These are phyloP conservation scores for Rhazya stricta DNA, from an alignment of 257 asterid genomes.

Conservation along the genomic window DNA sequence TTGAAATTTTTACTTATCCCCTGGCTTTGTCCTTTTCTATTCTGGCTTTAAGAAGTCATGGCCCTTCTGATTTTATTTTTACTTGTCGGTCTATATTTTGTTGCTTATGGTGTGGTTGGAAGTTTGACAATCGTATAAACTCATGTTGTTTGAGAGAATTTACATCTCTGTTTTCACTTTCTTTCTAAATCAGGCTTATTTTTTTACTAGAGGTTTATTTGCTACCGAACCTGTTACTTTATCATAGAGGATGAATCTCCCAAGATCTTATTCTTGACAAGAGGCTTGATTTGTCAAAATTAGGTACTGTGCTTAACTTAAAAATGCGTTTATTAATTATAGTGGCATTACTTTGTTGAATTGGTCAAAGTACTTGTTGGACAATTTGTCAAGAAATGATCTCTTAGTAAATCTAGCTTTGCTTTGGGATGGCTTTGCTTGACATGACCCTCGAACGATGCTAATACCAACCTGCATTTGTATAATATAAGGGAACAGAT, in stretches of 20 bases:
- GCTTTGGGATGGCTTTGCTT: not conserved
- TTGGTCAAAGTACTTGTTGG: not conserved
- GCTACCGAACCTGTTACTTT: not conserved
- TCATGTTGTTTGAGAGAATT: not conserved
- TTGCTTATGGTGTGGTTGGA: not conserved
- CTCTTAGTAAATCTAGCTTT: not conserved
- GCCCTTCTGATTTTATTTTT: conserved; percentile 1
- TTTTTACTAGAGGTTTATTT: not conserved
- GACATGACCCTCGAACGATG: not conserved
- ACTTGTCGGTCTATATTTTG: not conserved
- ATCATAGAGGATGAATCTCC: not conserved
- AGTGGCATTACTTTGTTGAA: not conserved
- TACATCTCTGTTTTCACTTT: not conserved
- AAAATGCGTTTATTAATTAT: not conserved
- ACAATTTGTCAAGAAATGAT: not conserved
- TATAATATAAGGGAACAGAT: not conserved
- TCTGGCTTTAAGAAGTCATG: conserved; percentile 1
- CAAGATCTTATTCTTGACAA: not conserved
- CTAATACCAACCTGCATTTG: not conserved
- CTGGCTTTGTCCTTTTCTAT: not conserved
- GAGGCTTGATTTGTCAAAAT: not conserved
- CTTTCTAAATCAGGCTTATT: not conserved
- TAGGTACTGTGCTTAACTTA: not conserved
- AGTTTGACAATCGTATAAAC: not conserved
- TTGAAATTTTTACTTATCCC: conserved; percentile 1